Evolutionary conservation across 495 filamentous ascomycete species (phyloP), one percentile per base, ranked within the genome.

Genomic region (Aspergillus affinis): DNA sequence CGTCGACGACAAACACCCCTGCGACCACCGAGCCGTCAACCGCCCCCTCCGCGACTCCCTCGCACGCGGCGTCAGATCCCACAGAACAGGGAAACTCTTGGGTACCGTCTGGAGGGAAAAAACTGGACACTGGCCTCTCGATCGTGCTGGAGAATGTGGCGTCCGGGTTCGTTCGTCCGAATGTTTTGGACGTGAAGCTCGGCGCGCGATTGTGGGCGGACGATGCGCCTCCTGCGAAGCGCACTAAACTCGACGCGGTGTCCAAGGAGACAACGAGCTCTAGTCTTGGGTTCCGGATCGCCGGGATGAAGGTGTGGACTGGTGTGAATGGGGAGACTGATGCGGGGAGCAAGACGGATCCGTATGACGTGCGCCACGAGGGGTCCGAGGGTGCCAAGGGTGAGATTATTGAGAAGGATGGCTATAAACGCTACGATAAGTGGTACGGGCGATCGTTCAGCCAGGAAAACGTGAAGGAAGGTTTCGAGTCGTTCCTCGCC

Each of bases 151-250:
- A 94, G 65, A 98, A 97, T 70, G 81, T 92, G 1, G 88, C 93
- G 10, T 80, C 84, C 54, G 90, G 90, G 20, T 98, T 91, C 78
- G 84, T 81, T 55, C 84, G 86, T 59, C 90, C 95, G 15, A 97
- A 97, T 66, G 91, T 98, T n/a, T 75, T 98, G 58, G 94, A 98
- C 67, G 82, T 96, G 61, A 98, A 98, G 71, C 84, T 98, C 36
- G 94, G 94, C 23, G 82, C 86, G 27, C 83, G 88, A 54, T 75
- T 98, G 20, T 98, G 92, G 90, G 93, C 90, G 6, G 88, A 93
- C 53, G 85, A 89, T 71, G 91, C 94, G 48, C 84, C 85, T 19
- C 72, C 78, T 45, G 84, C 89, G 52, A 98, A 98, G 78, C 83
- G 88, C 29, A 79, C 77, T 27, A 84, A 90, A 54, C 84, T 98